These are phyloP conservation scores for Aureobasidium sp. DNA, from an alignment of 2,329 filamentous ascomycete genomes.

Conservation along the genomic window DNA sequence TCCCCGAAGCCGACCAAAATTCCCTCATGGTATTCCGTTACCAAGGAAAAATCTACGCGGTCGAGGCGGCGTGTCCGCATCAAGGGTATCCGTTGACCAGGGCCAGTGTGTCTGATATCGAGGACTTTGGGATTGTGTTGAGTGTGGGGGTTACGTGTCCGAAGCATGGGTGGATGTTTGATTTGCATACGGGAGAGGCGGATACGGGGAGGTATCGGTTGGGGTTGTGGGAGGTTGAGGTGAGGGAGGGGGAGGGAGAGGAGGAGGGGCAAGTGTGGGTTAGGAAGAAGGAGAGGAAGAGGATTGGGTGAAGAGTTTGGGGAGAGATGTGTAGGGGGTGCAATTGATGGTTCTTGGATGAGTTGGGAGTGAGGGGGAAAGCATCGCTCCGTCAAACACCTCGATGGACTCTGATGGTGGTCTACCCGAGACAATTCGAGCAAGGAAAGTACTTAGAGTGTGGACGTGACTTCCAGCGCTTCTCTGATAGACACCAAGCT, in stretches of 20 bases:
- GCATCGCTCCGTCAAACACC: too few relatives aligned
- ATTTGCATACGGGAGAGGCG: conserved; percentile 52
- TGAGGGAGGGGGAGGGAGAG: conserved; percentile 24
- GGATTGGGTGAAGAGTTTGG: conserved; percentile 21
- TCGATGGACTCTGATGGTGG: too few relatives aligned
- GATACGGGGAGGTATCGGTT: conserved; percentile 56
- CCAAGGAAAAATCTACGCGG: conserved; percentile 54
- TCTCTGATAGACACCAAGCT: too few relatives aligned
- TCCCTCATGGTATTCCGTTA: conserved; percentile 54
- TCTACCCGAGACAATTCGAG: background rate
- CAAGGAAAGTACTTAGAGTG: too few relatives aligned
- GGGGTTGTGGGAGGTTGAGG: conserved; percentile 54
- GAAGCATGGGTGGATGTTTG: conserved; percentile 64
- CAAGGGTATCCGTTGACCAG: conserved; percentile 56
- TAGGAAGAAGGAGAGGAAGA: conserved; percentile 25
- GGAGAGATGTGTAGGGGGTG: background rate
- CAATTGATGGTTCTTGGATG: too few relatives aligned
- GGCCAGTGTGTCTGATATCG: conserved; percentile 58
- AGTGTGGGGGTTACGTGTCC: conserved; percentile 57
- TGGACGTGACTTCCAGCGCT: too few relatives aligned
- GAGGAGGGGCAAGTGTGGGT: conserved; percentile 25
- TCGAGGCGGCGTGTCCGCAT: conserved; percentile 66
- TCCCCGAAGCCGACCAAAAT: conserved; percentile 35
- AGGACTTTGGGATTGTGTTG: conserved; percentile 58
- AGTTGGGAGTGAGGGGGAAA: too few relatives aligned